Conservation (phyloP, 2,329 filamentous ascomycete genomes). For the Xylaria sp. region DNA sequence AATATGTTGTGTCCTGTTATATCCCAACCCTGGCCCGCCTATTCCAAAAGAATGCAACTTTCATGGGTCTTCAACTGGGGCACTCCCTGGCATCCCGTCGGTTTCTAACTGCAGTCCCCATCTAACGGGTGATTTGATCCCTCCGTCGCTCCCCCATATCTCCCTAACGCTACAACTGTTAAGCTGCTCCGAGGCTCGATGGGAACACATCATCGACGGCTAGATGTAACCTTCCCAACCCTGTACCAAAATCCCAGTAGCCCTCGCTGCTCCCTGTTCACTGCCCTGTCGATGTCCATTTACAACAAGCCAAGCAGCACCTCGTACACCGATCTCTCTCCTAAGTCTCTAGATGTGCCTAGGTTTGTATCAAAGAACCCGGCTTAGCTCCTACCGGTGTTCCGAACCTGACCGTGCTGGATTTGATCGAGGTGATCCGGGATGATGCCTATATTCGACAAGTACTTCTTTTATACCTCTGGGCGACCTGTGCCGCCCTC, state of each 20-base stretch:
- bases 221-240: conserved; percentile 54
- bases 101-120: conserved; percentile 47
- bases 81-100: conserved; percentile 47
- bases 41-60: conserved; percentile 47
- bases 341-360: conserved; percentile 48
- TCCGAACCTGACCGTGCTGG: conserved; percentile 59
- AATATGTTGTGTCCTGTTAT: conserved; percentile 48
- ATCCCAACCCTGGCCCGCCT: conserved; percentile 44
- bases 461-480: conserved; percentile 64
- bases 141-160: conserved; percentile 46
- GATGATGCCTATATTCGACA: conserved; percentile 55
- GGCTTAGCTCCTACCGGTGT: conserved; percentile 63
- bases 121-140: conserved; percentile 38
- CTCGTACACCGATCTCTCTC: conserved; percentile 50
- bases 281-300: conserved; percentile 48
- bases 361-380: conserved; percentile 60
- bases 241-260: conserved; percentile 52
- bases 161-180: conserved; percentile 45
- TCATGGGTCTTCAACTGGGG: conserved; percentile 47
- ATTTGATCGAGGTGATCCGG: conserved; percentile 50
- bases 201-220: conserved; percentile 54
- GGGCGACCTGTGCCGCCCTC: conserved; percentile 60
- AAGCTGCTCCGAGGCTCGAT: conserved; percentile 48
- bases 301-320: conserved; percentile 52
- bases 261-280: conserved; percentile 43